Base-by-base conservation (phyloP, 179 eudicot genomes). In the Camellia oleifera region DNA sequence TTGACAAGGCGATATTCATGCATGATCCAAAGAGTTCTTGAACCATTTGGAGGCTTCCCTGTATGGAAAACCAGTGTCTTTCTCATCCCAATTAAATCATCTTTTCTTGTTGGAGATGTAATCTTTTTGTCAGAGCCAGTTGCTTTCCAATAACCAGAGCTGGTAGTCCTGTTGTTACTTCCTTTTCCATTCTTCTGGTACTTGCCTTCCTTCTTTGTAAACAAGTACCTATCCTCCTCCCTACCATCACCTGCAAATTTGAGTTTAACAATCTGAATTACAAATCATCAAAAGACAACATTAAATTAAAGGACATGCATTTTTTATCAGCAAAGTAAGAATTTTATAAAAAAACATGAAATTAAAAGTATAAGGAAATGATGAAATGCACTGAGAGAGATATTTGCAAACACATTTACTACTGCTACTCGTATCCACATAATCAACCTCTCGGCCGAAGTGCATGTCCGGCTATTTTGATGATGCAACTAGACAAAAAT, bases 101-200 rank as follows among this genome's bases (percentile, higher is more conserved):
- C 81, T n/a, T 64, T 72, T 71, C 69, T 69, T 50, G 17, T 74
- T 5, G 81, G 69, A 61, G 78, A 73, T 3, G 3, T 75, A 17
- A 87, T 85, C 18, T 45, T 80, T 68, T 83, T 85, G 52, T 87
- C 84, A 0, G 76, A 58, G 50, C 88, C 86, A 7, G 69, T 74
- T 40, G 77, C 76, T 58, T 83, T 87, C 90, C 90, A 87, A 48
- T 82, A 85, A n/a, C 90, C 90, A 3, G 80, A 78, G 20, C 44
- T 23, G 20, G 79, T 81, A 4, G 78, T 76, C 66, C 82, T 18
- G 46, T 80, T 18, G 46, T 80, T 82, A 2, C 62, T 50, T 44
- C 78, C 10, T 15, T 71, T 82, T 5, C 76, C 77, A 61, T 83
- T 84, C 70, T 83, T 84, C 70, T 76, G 42, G 77, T 81, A 81